These are phyloP conservation scores for Geopyxis carbonaria DNA, from an alignment of 495 filamentous ascomycete species.

Conservation along the genomic window DNA sequence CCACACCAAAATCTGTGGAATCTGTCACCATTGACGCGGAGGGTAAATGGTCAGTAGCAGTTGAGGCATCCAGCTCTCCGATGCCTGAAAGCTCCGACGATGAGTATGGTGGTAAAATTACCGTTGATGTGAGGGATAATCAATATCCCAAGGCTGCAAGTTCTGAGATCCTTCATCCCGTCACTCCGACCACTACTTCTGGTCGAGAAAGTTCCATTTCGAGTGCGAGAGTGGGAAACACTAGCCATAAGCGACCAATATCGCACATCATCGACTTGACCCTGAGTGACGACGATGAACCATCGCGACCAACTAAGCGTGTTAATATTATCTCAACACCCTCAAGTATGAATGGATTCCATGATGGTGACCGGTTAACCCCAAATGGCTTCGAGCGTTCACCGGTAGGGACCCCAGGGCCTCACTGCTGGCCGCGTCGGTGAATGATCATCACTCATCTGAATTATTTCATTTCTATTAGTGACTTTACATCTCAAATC, in stretches of 20 bases:
- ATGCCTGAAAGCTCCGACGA: constrained; percentile 26
- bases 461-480: background rate
- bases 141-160: constrained; percentile 39
- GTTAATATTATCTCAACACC: constrained; percentile 24
- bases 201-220: constrained; percentile 8
- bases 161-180: too few species aligned
- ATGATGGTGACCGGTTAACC: constrained; percentile 4
- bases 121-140: constrained; percentile 34
- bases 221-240: background rate
- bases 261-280: constrained; percentile 65
- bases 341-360: constrained; percentile 10
- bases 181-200: constrained; percentile 24
- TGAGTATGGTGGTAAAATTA: constrained; percentile 49
- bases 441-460: constrained; percentile 1
- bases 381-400: constrained; percentile 11
- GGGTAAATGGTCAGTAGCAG: constrained; percentile 53
- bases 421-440: background rate
- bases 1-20: constrained; percentile 49
- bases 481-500: too few species aligned
- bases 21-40: constrained; percentile 82
- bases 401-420: constrained; percentile 14
- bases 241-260: constrained; percentile 43
- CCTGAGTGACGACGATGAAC: constrained; percentile 53
- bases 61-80: constrained; percentile 24
- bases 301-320: constrained; percentile 41